Conservation (phyloP, 768 basidiomycete species). For the Tricholoma hemisulphureum region DNA sequence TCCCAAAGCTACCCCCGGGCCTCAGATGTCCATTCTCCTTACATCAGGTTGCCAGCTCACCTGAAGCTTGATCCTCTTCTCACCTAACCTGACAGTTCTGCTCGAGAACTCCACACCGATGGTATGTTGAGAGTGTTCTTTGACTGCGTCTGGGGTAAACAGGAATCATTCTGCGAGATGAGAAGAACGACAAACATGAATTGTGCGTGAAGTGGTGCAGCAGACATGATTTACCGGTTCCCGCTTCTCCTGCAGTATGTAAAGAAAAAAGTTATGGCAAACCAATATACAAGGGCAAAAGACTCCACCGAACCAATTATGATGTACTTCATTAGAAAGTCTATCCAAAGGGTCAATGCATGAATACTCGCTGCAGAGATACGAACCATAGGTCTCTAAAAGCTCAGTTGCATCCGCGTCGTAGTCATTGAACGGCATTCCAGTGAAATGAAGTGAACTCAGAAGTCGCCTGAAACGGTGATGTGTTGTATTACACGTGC, state of each 20-base stretch:
- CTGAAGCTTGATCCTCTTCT: slow-evolving; percentile 94
- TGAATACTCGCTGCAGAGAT: neutral
- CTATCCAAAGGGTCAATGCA: slow-evolving; percentile 44
- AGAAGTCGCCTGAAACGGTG: neutral
- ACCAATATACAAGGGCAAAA: slow-evolving; percentile 8
- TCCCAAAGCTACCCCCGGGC: slow-evolving; percentile 78
- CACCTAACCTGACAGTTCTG: slow-evolving; percentile 86
- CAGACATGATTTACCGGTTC: slow-evolving; percentile 95
- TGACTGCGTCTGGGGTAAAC: slow-evolving; percentile 55
- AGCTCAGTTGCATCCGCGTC: slow-evolving; percentile 87
- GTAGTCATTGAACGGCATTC: slow-evolving; percentile 65
- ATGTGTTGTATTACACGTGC: neutral
- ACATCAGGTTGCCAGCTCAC: slow-evolving; percentile 39
- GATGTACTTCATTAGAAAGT: slow-evolving; percentile 99
- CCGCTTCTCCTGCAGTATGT: slow-evolving; percentile 75
- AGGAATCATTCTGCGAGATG: neutral
- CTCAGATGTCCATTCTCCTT: neutral
- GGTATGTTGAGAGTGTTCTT: slow-evolving; percentile 94
- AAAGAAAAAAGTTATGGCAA: slow-evolving; percentile 2
- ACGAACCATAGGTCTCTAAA: slow-evolving; percentile 87
- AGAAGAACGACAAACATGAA: slow-evolving; percentile 59
- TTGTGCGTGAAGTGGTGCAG: slow-evolving; percentile 97
- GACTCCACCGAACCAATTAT: slow-evolving; percentile 68
- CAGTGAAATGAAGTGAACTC: no score
- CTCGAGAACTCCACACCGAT: slow-evolving; percentile 99